A percentile compares a stretch with the other conserved stretches of the same genome.
Evolutionary conservation across 2,329 filamentous ascomycete species (phyloP).

Genomic region (Cadophora sp.): DNA sequence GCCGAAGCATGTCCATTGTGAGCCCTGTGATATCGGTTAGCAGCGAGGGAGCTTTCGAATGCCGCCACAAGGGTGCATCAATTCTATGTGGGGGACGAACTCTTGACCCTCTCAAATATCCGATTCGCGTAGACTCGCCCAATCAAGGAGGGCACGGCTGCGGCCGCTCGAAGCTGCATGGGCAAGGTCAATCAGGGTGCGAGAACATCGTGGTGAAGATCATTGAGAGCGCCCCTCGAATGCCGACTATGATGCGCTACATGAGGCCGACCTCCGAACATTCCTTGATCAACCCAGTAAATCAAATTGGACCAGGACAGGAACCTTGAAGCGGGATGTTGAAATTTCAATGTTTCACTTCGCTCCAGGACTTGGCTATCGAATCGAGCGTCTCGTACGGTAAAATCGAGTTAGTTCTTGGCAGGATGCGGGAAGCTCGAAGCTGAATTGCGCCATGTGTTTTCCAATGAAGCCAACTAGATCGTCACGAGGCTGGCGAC

Average conservation of each 20-base stretch:
- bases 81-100: conserved; percentile 17
- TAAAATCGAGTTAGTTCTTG: conserved; percentile 19
- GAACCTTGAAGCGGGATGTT: conserved; percentile 16
- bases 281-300: not conserved
- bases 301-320: conserved; percentile 1
- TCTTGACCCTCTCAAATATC: conserved; percentile 21
- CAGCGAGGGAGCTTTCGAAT: conserved; percentile 17
- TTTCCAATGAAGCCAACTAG: conserved; percentile 19
- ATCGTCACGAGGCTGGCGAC: conserved; percentile 14
- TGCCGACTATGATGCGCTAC: conserved; percentile 16
- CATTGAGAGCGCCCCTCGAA: conserved; percentile 17
- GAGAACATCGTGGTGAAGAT: conserved; percentile 21
- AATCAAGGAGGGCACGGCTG: conserved; percentile 11
- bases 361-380: conserved; percentile 3
- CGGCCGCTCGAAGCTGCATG: conserved; percentile 1
- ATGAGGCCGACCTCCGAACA: not conserved
- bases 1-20: not conserved
- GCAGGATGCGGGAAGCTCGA: conserved; percentile 12
- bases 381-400: conserved; percentile 7
- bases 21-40: not conserved
- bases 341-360: conserved; percentile 22
- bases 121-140: conserved; percentile 16
- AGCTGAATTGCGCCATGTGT: conserved; percentile 2
- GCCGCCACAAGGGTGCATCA: conserved; percentile 19
- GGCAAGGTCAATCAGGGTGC: conserved; percentile 1